Conservation (phyloP, 2,329 filamentous ascomycete genomes). For the Claviceps africana region DNA sequence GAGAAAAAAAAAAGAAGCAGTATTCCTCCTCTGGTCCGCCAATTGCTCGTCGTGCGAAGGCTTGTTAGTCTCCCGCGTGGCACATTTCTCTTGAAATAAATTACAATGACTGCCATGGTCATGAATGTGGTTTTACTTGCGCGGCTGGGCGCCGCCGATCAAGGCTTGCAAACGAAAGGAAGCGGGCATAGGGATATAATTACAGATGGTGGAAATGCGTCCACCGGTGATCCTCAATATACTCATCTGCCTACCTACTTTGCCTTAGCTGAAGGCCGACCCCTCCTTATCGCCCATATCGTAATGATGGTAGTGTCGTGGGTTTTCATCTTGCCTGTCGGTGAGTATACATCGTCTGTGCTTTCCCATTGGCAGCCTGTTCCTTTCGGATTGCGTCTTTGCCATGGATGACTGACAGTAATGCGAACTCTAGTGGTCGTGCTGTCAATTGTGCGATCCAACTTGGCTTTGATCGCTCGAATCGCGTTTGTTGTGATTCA, state of each 20-base stretch:
- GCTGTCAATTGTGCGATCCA: slow-evolving; percentile 69
- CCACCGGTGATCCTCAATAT: neutral
- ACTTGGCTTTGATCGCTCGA: slow-evolving; percentile 56
- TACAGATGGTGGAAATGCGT: neutral
- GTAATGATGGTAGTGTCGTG: slow-evolving; percentile 56
- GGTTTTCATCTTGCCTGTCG: slow-evolving; percentile 58
- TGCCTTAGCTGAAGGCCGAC: slow-evolving; percentile 35
- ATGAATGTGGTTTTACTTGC: neutral
- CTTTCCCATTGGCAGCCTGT: neutral
- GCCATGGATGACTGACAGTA: neutral
- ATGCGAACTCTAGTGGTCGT: slow-evolving; percentile 50
- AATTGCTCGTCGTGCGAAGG: neutral
- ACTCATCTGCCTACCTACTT: slow-evolving; percentile 43
- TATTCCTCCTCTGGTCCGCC: neutral
- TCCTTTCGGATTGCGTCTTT: neutral
- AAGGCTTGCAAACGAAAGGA: neutral
- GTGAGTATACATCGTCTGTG: slow-evolving; percentile 31
- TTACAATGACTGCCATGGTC: neutral
- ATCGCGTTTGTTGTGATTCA: slow-evolving; percentile 53
- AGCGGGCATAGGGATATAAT: neutral
- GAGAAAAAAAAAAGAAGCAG: neutral
- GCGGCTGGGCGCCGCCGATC: neutral
- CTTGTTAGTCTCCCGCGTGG: neutral
- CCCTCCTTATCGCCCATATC: slow-evolving; percentile 56
- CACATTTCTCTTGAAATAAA: neutral